phyloP scores from a whole-genome alignment of 768 basidiomycete genomes.

The Lactarius indigo region DNA sequence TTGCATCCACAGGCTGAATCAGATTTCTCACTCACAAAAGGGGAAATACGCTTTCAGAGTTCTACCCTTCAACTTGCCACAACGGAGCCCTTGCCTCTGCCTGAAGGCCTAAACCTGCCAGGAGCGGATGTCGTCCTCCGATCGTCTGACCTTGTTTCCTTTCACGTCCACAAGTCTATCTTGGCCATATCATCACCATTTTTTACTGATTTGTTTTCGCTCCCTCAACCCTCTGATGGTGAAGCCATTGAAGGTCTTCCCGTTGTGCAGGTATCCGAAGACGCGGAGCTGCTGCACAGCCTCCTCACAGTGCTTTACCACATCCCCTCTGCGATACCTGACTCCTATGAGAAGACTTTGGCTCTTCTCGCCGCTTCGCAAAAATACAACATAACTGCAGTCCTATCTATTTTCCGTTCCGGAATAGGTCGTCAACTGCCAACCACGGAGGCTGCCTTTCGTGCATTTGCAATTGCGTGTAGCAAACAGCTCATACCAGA shows the following conservation, averaged over 20 bases:
- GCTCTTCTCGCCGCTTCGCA: slow-evolving; percentile 20
- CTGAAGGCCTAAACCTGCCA: background rate
- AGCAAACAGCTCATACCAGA: background rate
- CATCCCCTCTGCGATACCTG: background rate
- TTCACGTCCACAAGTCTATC: background rate
- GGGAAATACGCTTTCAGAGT: background rate
- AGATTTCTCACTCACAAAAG: background rate
- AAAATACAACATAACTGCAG: slow-evolving; percentile 10
- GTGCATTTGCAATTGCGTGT: background rate
- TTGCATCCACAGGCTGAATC: background rate
- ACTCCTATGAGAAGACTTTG: background rate
- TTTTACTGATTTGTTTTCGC: background rate
- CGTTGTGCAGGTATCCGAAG: background rate
- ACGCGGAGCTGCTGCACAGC: background rate
- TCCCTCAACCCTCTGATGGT: background rate
- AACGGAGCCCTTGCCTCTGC: background rate
- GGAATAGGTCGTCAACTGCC: background rate
- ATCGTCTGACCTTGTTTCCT: background rate
- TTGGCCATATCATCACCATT: background rate
- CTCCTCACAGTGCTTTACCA: slow-evolving; percentile 2
- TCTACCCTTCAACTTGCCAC: background rate
- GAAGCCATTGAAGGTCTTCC: background rate
- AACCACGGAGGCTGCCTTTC: no score
- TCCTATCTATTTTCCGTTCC: background rate
- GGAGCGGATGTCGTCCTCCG: background rate